Evolutionary conservation across 192 early-diverging fungal species (phyloP).

Genomic region (Spinellus fusiger): DNA sequence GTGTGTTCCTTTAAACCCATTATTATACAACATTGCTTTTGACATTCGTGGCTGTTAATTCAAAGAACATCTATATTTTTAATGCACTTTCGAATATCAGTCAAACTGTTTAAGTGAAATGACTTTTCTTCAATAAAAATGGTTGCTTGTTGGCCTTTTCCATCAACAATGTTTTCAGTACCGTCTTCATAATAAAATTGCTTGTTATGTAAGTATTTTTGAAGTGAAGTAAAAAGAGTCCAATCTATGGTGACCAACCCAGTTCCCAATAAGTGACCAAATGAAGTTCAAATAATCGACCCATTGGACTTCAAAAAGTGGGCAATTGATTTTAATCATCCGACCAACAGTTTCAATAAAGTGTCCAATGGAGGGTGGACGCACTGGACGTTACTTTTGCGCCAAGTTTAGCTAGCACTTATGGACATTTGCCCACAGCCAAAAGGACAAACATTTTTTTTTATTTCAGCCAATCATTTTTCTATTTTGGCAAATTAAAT

Average conservation of each 20-base stretch:
- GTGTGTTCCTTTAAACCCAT: background rate
- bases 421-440: too few species aligned
- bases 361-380: background rate
- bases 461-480: too few species aligned
- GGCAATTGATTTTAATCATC: background rate
- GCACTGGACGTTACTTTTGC: too few species aligned
- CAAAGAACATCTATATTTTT: constrained; percentile 3
- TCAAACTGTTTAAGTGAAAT: constrained; percentile 2
- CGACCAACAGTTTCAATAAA: background rate
- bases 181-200: background rate
- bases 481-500: too few species aligned
- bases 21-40: background rate
- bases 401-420: too few species aligned
- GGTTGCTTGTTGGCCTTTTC: background rate
- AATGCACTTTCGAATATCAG: constrained; percentile 8
- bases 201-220: too few species aligned
- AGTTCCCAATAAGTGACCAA: background rate
- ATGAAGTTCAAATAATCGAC: background rate
- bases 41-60: constrained; percentile 1
- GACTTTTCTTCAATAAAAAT: constrained; percentile 1
- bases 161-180: background rate
- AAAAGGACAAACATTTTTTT: too few species aligned
- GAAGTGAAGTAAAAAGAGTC: background rate
- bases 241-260: background rate
- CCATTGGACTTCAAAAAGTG: background rate